A percentile compares a stretch with the other conserved stretches of the same genome.
Evolutionary conservation across 495 filamentous ascomycete genomes (phyloP).

Genomic region (Aspergillus cristatus): DNA sequence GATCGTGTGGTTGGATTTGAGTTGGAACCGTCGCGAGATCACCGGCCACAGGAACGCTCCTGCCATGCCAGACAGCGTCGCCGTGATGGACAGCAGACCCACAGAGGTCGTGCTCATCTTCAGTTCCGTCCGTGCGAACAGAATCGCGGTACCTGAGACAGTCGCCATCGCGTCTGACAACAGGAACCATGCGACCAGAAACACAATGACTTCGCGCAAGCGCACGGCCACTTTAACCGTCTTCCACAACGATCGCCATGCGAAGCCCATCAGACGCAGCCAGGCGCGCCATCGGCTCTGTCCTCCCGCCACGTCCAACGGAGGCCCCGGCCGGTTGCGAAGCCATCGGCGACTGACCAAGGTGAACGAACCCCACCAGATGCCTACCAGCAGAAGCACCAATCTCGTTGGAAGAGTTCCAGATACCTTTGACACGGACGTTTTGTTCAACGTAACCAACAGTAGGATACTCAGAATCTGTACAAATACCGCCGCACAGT

Average conservation of each 20-base stretch:
- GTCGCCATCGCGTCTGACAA: constrained; percentile 84
- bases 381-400: constrained; percentile 68
- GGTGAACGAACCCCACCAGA: constrained; percentile 86
- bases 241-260: constrained; percentile 71
- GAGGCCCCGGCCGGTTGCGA: constrained; percentile 72
- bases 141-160: constrained; percentile 80
- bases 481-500: constrained; percentile 64
- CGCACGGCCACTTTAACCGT: constrained; percentile 66
- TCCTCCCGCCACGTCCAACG: constrained; percentile 32
- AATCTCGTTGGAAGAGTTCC: constrained; percentile 51
- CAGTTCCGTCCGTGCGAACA: constrained; percentile 83
- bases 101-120: constrained; percentile 67
- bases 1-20: constrained; percentile 70
- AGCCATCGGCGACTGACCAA: constrained; percentile 76
- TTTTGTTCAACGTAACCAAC: constrained; percentile 54
- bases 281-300: constrained; percentile 21
- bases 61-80: constrained; percentile 64
- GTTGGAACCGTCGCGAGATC: constrained; percentile 51
- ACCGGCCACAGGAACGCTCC: constrained; percentile 79
- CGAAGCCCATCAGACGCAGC: constrained; percentile 54
- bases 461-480: constrained; percentile 67
- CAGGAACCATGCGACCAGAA: constrained; percentile 82
- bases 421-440: constrained; percentile 33
- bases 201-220: constrained; percentile 71
- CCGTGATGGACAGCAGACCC: constrained; percentile 76